A percentile compares a stretch with the other conserved stretches of the same genome.
Conservation (phyloP, 768 basidiomycete genomes). For the Rhodotorula kratochvilovae region DNA sequence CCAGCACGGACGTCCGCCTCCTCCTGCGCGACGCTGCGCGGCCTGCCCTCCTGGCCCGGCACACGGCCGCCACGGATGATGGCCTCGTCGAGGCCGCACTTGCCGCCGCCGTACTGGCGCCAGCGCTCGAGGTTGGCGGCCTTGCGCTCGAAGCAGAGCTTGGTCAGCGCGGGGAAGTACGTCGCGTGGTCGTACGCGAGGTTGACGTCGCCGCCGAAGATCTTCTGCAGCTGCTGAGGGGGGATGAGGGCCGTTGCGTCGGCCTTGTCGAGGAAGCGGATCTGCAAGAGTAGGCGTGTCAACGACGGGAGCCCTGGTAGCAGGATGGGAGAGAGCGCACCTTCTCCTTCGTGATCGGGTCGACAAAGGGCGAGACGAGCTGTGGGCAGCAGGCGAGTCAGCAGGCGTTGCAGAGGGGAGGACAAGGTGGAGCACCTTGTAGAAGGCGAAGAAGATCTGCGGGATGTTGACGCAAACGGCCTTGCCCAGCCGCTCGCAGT, state of each 20-base stretch:
- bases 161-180: conserved; percentile 67
- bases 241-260: conserved; percentile 55
- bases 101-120: conserved; percentile 60
- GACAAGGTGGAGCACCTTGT: conserved; percentile 18
- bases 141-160: conserved; percentile 56
- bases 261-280: conserved; percentile 42
- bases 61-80: conserved; percentile 58
- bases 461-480: conserved; percentile 76
- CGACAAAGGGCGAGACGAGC: conserved; percentile 56
- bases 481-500: conserved; percentile 65
- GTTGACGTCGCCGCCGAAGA: conserved; percentile 63
- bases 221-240: conserved; percentile 61
- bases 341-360: conserved; percentile 61
- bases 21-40: not conserved
- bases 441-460: conserved; percentile 38
- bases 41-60: not conserved
- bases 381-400: not conserved
- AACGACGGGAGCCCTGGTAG: conserved; percentile 41
- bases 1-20: not conserved
- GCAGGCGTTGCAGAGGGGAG: too few relatives aligned
- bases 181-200: conserved; percentile 70
- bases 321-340: not conserved
- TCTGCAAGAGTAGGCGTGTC: conserved; percentile 52
- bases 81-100: conserved; percentile 71
- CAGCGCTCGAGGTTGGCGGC: conserved; percentile 59